Base-by-base conservation (phyloP, 192 early-diverging fungal genomes). In the Obelidium mucronatum region DNA sequence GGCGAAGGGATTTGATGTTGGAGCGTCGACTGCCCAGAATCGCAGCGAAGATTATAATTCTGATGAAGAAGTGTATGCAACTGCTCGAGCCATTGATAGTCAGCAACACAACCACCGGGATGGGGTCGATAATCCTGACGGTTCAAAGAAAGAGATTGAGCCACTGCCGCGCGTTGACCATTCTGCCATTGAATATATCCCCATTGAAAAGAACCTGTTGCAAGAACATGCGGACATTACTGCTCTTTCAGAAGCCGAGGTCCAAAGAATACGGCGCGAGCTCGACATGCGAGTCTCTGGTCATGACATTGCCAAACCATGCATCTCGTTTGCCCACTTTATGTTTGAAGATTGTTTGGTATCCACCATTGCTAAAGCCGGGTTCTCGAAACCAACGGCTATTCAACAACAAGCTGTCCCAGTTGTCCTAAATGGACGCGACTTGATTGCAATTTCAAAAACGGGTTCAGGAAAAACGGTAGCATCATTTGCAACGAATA, bases 391-490 rank as follows among this genome's bases (percentile, higher is more conserved):
- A 40, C 94, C 94, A 13, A 91, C 93, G 53, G 88, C 88, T 0
- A 94, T 95, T 74, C 94, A 95, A 66, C 82, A 82, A 63, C 93
- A 94, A 73, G 92, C 94, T 0, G 86, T 93, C 0, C 93, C 94
- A 11, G 89, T 92, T 2, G 92, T 89, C 1, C 71, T 95, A 40
- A 88, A 87, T 42, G 94, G 94, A 56, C 82, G 94, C 34, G 94
- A 95, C 58, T 88, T 95, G 35, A 84, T 94, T 73, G 94, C 93
- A 22, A 92, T 95, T 44, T 92, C 93, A 6, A 92, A 92, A 67
- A 95, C 94, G 28, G 94, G 94, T 26, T 93, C 91, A 13, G 94
- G 94, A 40, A 95, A 95, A 76, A 95, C 94, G 1, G n/a, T n/a
- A n/a, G 92, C 92, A 0, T n/a, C n/a, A n/a, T n/a, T n/a, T n/a